Conservation (phyloP, 2,329 filamentous ascomycete species). For the Parasarocladium wereldwijsianum region DNA sequence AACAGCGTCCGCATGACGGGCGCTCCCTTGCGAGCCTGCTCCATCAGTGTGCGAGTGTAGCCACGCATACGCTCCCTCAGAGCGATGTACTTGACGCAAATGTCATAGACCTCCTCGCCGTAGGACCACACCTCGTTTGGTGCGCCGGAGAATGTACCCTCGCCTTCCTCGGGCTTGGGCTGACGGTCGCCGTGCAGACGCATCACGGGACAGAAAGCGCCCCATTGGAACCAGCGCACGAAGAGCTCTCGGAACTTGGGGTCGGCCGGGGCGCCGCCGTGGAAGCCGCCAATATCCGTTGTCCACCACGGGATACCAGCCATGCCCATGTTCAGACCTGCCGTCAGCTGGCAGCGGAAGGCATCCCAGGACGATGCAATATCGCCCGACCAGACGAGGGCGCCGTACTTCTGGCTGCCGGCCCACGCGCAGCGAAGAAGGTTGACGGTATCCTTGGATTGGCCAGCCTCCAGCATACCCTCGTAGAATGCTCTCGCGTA, state of each 20-base stretch:
- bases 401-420: slow-evolving; percentile 46
- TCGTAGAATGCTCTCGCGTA: slow-evolving; percentile 47
- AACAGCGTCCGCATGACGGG: slow-evolving; percentile 50
- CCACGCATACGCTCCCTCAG: slow-evolving; percentile 42
- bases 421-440: slow-evolving; percentile 34
- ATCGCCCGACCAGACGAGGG: slow-evolving; percentile 53
- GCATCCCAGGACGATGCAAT: slow-evolving; percentile 49
- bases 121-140: slow-evolving; percentile 54
- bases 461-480: slow-evolving; percentile 35
- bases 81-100: slow-evolving; percentile 43
- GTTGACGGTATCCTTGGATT: slow-evolving; percentile 39
- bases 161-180: slow-evolving; percentile 28
- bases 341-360: slow-evolving; percentile 43
- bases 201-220: slow-evolving; percentile 52
- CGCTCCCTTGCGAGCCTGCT: slow-evolving; percentile 39
- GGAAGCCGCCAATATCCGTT: slow-evolving; percentile 57
- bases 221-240: slow-evolving; percentile 57
- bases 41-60: slow-evolving; percentile 45
- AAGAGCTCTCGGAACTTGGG: slow-evolving; percentile 46
- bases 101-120: slow-evolving; percentile 42
- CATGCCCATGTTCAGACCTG: slow-evolving; percentile 51
- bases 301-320: slow-evolving; percentile 55
- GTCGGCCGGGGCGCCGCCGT: slow-evolving; percentile 44
- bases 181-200: slow-evolving; percentile 51
- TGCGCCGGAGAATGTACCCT: slow-evolving; percentile 33